Conservation (phyloP, 352 stramenopile genomes). For the Globisporangium acanthophoron region DNA sequence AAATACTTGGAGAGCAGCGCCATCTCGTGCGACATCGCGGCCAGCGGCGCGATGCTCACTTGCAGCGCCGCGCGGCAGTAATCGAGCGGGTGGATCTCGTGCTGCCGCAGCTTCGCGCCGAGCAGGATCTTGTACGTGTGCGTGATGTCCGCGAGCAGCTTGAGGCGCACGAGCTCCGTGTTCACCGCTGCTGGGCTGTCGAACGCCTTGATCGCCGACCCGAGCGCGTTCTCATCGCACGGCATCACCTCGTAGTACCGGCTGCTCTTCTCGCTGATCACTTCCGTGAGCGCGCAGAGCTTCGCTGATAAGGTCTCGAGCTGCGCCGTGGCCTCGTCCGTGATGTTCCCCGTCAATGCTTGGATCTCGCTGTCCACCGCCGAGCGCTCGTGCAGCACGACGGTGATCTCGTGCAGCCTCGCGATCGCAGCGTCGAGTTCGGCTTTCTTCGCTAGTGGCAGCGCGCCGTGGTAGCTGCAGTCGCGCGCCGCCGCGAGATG, state of each 20-base stretch:
- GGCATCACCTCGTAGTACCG: slow-evolving; percentile 81
- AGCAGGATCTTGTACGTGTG: slow-evolving; percentile 74
- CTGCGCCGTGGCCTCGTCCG: slow-evolving; percentile 29
- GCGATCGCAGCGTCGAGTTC: slow-evolving; percentile 43
- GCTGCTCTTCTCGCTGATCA: slow-evolving; percentile 63
- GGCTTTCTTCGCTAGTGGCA: slow-evolving; percentile 56
- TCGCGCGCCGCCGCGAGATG: slow-evolving; percentile 48
- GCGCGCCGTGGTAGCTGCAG: slow-evolving; percentile 38
- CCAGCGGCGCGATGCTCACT: slow-evolving; percentile 39
- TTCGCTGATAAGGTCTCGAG: slow-evolving; percentile 41
- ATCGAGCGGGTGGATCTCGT: slow-evolving; percentile 49
- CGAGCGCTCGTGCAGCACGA: slow-evolving; percentile 40
- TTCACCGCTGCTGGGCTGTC: slow-evolving; percentile 51
- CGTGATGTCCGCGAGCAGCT: slow-evolving; percentile 58
- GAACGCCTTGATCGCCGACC: slow-evolving; percentile 54
- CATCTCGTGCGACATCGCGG: slow-evolving; percentile 24
- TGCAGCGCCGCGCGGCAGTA: slow-evolving; percentile 75
- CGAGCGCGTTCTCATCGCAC: slow-evolving; percentile 58
- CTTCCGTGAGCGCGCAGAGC: slow-evolving; percentile 47
- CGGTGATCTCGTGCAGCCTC: slow-evolving; percentile 39
- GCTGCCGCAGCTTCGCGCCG: slow-evolving; percentile 38
- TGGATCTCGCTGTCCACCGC: slow-evolving; percentile 42
- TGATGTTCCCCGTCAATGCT: slow-evolving; percentile 39
- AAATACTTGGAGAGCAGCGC: slow-evolving; percentile 59
- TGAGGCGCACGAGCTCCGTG: slow-evolving; percentile 52